Evolutionary conservation across 2,329 filamentous ascomycete species (phyloP), one percentile per base, ranked within the genome.

Genomic region (Phialemonium atrogriseum): DNA sequence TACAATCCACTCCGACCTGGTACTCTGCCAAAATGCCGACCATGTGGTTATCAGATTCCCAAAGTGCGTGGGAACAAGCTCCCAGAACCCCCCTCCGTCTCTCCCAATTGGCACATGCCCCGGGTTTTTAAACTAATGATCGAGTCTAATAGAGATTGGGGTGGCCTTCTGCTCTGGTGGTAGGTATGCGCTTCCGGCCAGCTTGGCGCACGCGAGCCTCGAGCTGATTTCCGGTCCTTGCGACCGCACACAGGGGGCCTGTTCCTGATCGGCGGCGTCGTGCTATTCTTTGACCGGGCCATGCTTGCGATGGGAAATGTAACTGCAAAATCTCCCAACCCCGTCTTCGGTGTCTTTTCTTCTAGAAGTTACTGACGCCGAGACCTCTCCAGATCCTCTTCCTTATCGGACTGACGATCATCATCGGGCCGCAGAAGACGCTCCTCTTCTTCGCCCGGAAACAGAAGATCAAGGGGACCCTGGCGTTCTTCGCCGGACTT

Each of bases 231-330:
- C n/a, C n/a, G n/a, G n/a, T n/a, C n/a, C n/a, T n/a, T n/a, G n/a
- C n/a, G n/a, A 26, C 11, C 10, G 10, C 27, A 24, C 38, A 35
- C 55, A 94, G 89, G 89, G 58, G 86, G 84, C 45, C 80, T 96
- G 68, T 98, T 98, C 70, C 76, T 98, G 35, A 74, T 95, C 54
- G 84, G 86, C 52, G 91, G 91, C 39, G 85, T 98, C 8, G 72
- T 98, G 61, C 75, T 98, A 62, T 96, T 98, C 67, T 98, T 98
- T 66, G 91, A 98, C 62, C 78, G 91, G 44, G 85, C 91, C 51
- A 88, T 96, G 85, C 77, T 98, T 35, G 89, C 89, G 46, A 96
- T 96, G 91, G 91, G 91, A 64, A 96, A 96, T 54, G 83, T 89
- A 73, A 50, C 66, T 54, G 27, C 19, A 19, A 4, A n/a, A 23